These are phyloP conservation scores for Ophiognomonia clavigignenti-juglandacearum DNA, from an alignment of 2,329 filamentous ascomycete genomes.

Conservation along the genomic window DNA sequence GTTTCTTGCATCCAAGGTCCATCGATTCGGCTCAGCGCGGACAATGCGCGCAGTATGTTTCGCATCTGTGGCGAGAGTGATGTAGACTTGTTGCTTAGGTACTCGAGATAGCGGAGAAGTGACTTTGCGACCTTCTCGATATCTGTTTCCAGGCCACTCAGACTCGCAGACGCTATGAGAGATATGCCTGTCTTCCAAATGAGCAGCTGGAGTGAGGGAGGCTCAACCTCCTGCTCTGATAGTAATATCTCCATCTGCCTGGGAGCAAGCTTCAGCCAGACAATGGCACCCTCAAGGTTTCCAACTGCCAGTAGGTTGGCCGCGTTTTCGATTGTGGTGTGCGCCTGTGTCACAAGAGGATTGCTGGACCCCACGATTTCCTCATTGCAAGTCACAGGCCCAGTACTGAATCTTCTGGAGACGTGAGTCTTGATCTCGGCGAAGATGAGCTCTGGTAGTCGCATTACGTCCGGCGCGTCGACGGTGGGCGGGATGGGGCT, in stretches of 20 bases:
- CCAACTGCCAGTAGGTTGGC: background rate
- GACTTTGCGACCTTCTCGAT: background rate
- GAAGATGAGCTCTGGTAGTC: background rate
- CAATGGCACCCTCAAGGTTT: background rate
- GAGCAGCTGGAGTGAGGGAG: background rate
- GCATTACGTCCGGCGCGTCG: background rate
- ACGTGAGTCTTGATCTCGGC: background rate
- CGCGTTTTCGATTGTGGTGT: background rate
- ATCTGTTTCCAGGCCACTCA: background rate
- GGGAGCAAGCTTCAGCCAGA: background rate
- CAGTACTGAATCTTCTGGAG: background rate
- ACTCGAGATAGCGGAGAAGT: background rate
- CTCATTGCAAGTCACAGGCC: background rate
- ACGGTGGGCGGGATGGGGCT: background rate
- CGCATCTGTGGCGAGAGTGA: background rate
- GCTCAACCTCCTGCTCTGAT: background rate
- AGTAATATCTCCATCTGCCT: background rate
- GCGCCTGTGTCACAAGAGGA: background rate
- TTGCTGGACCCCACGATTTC: background rate
- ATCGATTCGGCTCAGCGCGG: background rate
- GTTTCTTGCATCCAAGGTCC: background rate
- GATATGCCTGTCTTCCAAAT: background rate
- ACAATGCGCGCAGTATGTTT: background rate
- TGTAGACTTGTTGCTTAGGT: background rate
- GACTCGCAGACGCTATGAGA: background rate